Evolutionary conservation across 1,139 yeast species (phyloP), one percentile per base, ranked within the genome.

Genomic region (Zygosaccharomyces pseudobailii): DNA sequence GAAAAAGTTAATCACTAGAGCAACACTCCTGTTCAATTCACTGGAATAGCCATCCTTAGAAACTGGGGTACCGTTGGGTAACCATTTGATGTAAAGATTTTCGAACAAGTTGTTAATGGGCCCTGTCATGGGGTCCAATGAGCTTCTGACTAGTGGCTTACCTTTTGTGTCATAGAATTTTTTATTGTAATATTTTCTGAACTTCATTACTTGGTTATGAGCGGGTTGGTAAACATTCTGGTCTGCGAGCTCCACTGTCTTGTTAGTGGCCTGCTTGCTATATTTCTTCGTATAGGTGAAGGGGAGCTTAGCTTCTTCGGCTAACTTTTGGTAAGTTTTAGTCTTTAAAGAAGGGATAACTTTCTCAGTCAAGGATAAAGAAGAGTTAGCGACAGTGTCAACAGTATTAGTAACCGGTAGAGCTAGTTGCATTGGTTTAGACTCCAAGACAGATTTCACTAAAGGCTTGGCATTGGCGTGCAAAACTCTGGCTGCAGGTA

Each of bases 101-200:
- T 77, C 82, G 50, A 85, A 63, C 37, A 72, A 68, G 40, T 72
- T 68, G 66, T 86, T 87, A 36, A 82, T 45, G 19, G 90, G 89
- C 40, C 69, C 72, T 39, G 84, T 69, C 17, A 83, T 37, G 4
- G 88, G 87, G 59, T 86, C 90, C 27, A 81, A 65, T 37, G 78
- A 75, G 19, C 83, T 71, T 54, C 85, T 72, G 37, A 85, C 58
- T 40, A 81, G 63, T 34, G 85, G 84, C 57, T 79, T 80, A 17
- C 87, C 87, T 36, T 80, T 70, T 8, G 78, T 71, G 59, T 81
- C 80, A 59, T 76, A 76, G 32, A 75, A 52, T 36, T 68, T 64
- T 19, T 70, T 64, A 38, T 75, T 65, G 53, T 76, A 71, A 36
- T 65, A 66, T 33, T 66, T 68, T 55, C 80, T 73, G 42, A 72